Base-by-base conservation (phyloP, 257 asterid genomes). In the Plantago ovata region DNA sequence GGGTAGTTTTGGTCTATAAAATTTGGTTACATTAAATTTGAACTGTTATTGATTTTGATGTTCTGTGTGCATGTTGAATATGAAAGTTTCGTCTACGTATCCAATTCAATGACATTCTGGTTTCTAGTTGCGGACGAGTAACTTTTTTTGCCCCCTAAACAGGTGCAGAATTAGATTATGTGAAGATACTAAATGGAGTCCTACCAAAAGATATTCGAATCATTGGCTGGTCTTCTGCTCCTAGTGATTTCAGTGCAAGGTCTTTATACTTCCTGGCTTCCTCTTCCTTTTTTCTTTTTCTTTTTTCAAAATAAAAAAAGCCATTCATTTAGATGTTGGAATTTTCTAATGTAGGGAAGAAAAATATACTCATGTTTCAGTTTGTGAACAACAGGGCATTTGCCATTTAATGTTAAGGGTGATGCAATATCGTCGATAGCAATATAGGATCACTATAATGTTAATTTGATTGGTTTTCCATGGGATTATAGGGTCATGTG, bases 191-290 rank as follows among this genome's bases (percentile, higher is more conserved):
- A 62, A 89, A 93, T 53, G 71, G 82, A 57, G 95, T 70, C 28
- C 95, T 93, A 66, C 98, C 98, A 36, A 69, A 78, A 54, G 98
- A 93, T 75, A 86, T 93, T 66, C 81, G 95, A 69, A 74, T 88
- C 56, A 72, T 85, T 73, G 95, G 95, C 67, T 93, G 98, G 97
- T 82, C 95, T 63, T 85, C 98, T 71, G 90, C 83, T 73, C 94
- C 95, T 21, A 51, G 59, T 68, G 80, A 74, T 72, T 86, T 93
- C 76, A 93, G 92, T 66, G 88, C 98, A 50, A 93, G 97, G 98
- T 92, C 65, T 24, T 65, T 49, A 13, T 50, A 40, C 54, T 65
- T 6, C 28, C 45, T 50, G 62, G 51, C 66, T 65, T 59, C 51
- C 38, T 66, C 54, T 50, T 40, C 40, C 20, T 46, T 24, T 58